Base-by-base conservation (phyloP, 768 basidiomycete species). In the Candolleomyces efflorescens region DNA sequence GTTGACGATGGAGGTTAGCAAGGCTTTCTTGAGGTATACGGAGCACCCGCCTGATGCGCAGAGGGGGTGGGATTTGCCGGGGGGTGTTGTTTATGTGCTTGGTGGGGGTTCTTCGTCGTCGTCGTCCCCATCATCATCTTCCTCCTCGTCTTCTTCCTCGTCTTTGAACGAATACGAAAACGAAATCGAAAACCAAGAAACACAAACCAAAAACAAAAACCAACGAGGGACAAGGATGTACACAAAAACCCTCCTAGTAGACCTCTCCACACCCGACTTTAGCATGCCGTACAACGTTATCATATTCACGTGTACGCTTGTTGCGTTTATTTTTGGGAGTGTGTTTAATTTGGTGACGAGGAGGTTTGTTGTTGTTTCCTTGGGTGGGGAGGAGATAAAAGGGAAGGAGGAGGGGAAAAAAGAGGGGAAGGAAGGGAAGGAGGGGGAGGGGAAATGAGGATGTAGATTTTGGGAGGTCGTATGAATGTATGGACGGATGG, bases 281-380 rank as follows among this genome's bases (percentile, higher is more conserved):
- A 94, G 92, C 71, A 98, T 98, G 97, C 97, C 97, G 0, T 98
- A 98, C 76, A 99, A 98, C 74, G 96, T 98, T 48, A 98, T 98
- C 72, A 98, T 98, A 66, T 89, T 98, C 78, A 94, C 84, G 58
- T 92, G 89, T 67, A 94, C 93, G 10, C 75, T 98, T 43, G 82
- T 97, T 53, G 94, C 95, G 47, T 84, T 97, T 62, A 85, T 95
- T 55, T 98, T 99, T 71, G 97, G 96, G 57, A 91, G 85, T 65
- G 73, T 96, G 47, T 94, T 98, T 73, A 98, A 98, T 66, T 69
- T 86, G 50, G 73, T 98, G 71, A 91, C 91, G 47, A 74, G 96
- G 61, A 81, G 82, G 64, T 93, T 94, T 78, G 82, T 87, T n/a
- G 74, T 89, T 24, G 73, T 80, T 4, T 39, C 38, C 10, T 11